phyloP scores from a whole-genome alignment of 495 filamentous ascomycete genomes.

The Bathelium albidoporum region DNA sequence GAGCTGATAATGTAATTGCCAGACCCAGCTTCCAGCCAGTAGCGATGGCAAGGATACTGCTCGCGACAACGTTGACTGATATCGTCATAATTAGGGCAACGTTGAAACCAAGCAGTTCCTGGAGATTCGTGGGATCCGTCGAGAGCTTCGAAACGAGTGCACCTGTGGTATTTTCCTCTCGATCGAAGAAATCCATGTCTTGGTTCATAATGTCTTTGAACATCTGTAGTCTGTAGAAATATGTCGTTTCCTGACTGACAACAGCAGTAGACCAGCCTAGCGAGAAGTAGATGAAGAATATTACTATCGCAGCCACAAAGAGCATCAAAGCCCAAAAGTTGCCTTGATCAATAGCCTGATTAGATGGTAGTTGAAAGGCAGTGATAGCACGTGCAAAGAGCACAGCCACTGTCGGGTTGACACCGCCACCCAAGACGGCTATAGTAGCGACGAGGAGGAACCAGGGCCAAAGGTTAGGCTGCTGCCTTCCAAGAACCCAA shows the following conservation, averaged over 20 bases:
- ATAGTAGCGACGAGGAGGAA: constrained; percentile 1
- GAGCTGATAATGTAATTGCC: constrained; percentile 4
- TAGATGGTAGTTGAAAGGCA: neutral
- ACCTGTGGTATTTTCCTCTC: constrained; percentile 10
- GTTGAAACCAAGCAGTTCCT: constrained; percentile 10
- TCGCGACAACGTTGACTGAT: constrained; percentile 10
- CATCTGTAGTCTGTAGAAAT: constrained; percentile 47
- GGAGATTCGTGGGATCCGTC: constrained; percentile 7
- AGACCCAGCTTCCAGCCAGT: constrained; percentile 13
- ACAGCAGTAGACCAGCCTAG: constrained; percentile 40
- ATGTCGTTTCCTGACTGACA: constrained; percentile 24
- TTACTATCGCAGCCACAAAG: constrained; percentile 44
- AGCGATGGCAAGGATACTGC: constrained; percentile 8
- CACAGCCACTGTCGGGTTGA: constrained; percentile 2
- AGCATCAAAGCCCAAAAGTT: constrained; percentile 61
- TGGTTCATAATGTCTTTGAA: constrained; percentile 34
- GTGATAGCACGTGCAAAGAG: constrained; percentile 3
- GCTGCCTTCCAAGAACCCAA: constrained; percentile 5
- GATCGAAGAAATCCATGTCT: constrained; percentile 14
- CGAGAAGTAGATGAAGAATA: constrained; percentile 41
- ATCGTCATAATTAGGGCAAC: constrained; percentile 9
- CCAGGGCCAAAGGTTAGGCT: constrained; percentile 1
- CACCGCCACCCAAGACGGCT: constrained; percentile 15
- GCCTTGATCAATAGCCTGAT: constrained; percentile 11
- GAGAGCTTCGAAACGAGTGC: constrained; percentile 10